These are phyloP conservation scores for Sugiyamaella grinbergsii DNA, from an alignment of 1,139 yeast genomes.

Conservation along the genomic window DNA sequence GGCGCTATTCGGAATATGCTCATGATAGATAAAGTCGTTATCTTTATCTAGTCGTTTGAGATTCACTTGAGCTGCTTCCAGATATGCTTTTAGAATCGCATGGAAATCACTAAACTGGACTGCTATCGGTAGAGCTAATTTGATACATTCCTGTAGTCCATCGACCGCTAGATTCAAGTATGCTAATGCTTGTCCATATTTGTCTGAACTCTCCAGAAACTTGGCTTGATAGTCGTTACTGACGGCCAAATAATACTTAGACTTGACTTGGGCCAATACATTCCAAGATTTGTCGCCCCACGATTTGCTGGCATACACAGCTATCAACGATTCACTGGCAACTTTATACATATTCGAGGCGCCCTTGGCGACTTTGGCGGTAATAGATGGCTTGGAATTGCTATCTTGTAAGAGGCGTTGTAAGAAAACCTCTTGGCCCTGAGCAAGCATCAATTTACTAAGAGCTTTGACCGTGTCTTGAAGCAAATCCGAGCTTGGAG, in stretches of 20 bases:
- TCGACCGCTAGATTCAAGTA: conserved; percentile 55
- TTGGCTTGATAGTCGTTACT: conserved; percentile 57
- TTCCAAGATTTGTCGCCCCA: conserved; percentile 61
- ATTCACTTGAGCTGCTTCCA: conserved; percentile 47
- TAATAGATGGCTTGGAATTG: conserved; percentile 54
- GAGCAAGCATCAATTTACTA: conserved; percentile 70
- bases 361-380: conserved; percentile 70
- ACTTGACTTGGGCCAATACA: conserved; percentile 48
- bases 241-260: conserved; percentile 51
- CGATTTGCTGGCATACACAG: conserved; percentile 50
- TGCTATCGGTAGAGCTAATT: conserved; percentile 26
- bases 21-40: conserved; percentile 88
- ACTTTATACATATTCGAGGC: conserved; percentile 59
- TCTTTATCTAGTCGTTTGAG: conserved; percentile 64
- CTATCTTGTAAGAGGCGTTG: conserved; percentile 58
- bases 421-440: conserved; percentile 83
- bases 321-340: conserved; percentile 50
- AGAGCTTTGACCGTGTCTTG: conserved; percentile 71
- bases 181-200: conserved; percentile 79
- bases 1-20: conserved; percentile 61
- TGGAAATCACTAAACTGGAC: conserved; percentile 22
- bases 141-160: conserved; percentile 31
- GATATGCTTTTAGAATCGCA: conserved; percentile 32
- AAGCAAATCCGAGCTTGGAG: conserved; percentile 79
- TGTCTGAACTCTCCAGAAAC: conserved; percentile 51